These are phyloP conservation scores for Pestalotiopsis sp. DNA, from an alignment of 2,329 filamentous ascomycete species.

Conservation along the genomic window DNA sequence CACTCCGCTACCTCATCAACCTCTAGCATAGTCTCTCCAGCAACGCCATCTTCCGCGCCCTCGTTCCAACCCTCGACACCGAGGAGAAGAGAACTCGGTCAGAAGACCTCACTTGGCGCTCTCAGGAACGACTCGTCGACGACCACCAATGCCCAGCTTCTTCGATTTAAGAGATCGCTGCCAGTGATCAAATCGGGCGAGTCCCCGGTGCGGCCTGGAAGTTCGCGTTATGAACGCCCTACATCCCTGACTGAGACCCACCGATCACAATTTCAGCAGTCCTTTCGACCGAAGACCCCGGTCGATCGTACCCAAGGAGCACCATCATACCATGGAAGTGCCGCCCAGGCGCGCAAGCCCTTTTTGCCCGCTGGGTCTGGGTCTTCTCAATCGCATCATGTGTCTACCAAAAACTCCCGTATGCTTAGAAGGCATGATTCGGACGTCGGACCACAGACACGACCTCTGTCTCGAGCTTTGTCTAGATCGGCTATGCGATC, in stretches of 20 bases:
- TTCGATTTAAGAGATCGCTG: conserved; percentile 67
- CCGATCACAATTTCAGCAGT: conserved; percentile 46
- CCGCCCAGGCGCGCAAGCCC: conserved; percentile 62
- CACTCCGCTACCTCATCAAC: conserved; percentile 72
- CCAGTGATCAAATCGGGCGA: conserved; percentile 58
- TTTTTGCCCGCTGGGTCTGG: conserved; percentile 80
- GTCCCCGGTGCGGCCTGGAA: conserved; percentile 51
- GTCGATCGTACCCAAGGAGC: conserved; percentile 59
- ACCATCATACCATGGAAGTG: conserved; percentile 51
- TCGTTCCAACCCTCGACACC: conserved; percentile 61
- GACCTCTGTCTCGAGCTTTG: conserved; percentile 58
- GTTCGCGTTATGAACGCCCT: conserved; percentile 56
- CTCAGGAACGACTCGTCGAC: conserved; percentile 58
- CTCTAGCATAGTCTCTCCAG: conserved; percentile 63
- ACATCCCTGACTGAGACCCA: conserved; percentile 57
- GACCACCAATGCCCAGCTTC: conserved; percentile 66
- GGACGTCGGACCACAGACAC: conserved; percentile 64
- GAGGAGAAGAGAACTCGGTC: conserved; percentile 59
- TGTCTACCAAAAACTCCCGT: conserved; percentile 69
- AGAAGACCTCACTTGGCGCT: conserved; percentile 55
- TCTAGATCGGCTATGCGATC: conserved; percentile 62
- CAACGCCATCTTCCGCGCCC: conserved; percentile 56
- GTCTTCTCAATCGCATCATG: conserved; percentile 75
- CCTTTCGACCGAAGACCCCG: conserved; percentile 70
- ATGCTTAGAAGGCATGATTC: conserved; percentile 81